Base-by-base conservation (phyloP, 805 yeast species). In the Cyberlindnera meyerae region DNA sequence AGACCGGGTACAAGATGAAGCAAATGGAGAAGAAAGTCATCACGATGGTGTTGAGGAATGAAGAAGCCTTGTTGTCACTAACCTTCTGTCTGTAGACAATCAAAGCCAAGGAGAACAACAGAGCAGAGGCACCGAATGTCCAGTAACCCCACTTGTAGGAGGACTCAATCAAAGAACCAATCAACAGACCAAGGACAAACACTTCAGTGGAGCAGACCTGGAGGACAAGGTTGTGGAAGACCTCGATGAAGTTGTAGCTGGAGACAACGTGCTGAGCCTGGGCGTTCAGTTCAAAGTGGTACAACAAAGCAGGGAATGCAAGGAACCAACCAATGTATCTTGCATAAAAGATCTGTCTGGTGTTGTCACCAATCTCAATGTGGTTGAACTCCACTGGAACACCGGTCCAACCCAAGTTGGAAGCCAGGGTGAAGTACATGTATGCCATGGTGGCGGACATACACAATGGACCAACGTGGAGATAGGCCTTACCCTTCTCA, bases 111-210 rank as follows among this genome's bases (percentile, higher is more conserved):
- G 65, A 65, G 37, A 64, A 61, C 40, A 73, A 43, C 57, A 66
- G 61, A 25, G 69, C 66, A 40, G 58, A 57, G 27, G 64, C 63
- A 21, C 73, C 77, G 55, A 79, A 73, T 6, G 73, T 68, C 58
- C 73, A 79, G 63, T 74, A 78, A 54, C 85, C 86, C 83, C 83
- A 79, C 56, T 75, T 79, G 59, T 79, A 79, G 29, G 74, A 59
- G 8, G 81, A 68, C 24, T 54, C 45, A 41, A 79, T 72, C 45
- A 79, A 61, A 15, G 72, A 42, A 49, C 82, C 84, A 51, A 79
- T 68, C 55, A 79, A 66, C 28, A 74, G 62, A 29, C 75, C 69
- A 35, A 79, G 62, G 27, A 77, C 75, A 51, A 65, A 71, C 15
- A 71, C 65, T 52, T 65, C 74, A 31, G 63, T 57, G n/a, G 68